phyloP scores from a whole-genome alignment of 1,284 basidiomycete species.

The Malassezia brasiliensis region DNA sequence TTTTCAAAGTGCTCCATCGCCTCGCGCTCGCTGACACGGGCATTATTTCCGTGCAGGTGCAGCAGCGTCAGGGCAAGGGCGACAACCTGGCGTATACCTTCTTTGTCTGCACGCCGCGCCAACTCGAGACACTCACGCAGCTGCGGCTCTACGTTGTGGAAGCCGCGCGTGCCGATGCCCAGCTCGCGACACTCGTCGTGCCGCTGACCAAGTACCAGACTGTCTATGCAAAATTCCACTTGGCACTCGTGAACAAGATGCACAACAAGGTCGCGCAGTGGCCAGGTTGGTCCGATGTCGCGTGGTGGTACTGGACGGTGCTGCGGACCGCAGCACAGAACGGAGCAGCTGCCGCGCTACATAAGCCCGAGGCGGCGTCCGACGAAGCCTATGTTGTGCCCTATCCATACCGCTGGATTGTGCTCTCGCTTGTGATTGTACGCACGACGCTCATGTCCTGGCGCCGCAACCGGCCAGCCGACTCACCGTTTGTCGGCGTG shows the following conservation, averaged over 20 bases:
- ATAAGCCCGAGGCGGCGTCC: slow-evolving; percentile 24
- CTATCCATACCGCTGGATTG: slow-evolving; percentile 37
- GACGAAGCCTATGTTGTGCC: slow-evolving; percentile 22
- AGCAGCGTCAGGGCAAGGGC: slow-evolving; percentile 17
- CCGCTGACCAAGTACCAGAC: slow-evolving; percentile 41
- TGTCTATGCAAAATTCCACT: slow-evolving; percentile 42
- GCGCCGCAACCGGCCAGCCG: slow-evolving; percentile 26
- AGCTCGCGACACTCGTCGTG: slow-evolving; percentile 15
- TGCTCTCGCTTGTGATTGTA: slow-evolving; percentile 38
- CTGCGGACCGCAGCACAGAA: slow-evolving; percentile 22
- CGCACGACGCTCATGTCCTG: slow-evolving; percentile 32
- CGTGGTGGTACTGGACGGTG: slow-evolving; percentile 40
- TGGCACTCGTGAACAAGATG: slow-evolving; percentile 32
- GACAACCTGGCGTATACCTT: slow-evolving; percentile 38
- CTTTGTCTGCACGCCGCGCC: slow-evolving; percentile 35
- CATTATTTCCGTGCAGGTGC: slow-evolving; percentile 25
- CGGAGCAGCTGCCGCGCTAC: slow-evolving; percentile 21
- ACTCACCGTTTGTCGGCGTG: slow-evolving; percentile 24
- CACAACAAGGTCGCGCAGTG: slow-evolving; percentile 39
- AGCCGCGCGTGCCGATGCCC: background rate
- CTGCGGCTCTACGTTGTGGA: slow-evolving; percentile 12
- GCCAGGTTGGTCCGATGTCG: slow-evolving; percentile 42
- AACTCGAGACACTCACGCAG: slow-evolving; percentile 25
- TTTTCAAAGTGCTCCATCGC: slow-evolving; percentile 84
- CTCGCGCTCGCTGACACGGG: slow-evolving; percentile 52